A percentile compares a stretch with the other conserved stretches of the same genome.
These are phyloP conservation scores for Vitis hybrid DNA, from an alignment of 177 flowering plant species.

Conservation along the genomic window DNA sequence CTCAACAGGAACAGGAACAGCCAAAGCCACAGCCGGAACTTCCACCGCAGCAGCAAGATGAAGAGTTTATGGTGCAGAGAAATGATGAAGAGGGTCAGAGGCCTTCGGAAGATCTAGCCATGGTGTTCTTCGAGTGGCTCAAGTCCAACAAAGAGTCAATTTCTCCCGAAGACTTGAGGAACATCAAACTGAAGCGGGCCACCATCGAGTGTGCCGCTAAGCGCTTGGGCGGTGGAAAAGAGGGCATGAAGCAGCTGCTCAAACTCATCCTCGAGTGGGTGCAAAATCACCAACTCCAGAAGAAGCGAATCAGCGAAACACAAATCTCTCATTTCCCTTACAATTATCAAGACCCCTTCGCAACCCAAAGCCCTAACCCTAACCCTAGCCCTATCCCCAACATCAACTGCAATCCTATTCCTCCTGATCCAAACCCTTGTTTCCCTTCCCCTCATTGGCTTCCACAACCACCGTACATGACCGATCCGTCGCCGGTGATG, in stretches of 20 bases:
- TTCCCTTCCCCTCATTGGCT: conserved; percentile 23
- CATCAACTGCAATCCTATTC: conserved; percentile 7
- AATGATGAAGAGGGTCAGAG: conserved; percentile 1
- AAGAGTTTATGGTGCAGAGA: neutral
- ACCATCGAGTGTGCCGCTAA: conserved; percentile 85
- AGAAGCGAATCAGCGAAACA: conserved; percentile 27
- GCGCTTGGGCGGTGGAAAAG: conserved; percentile 75
- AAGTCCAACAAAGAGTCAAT: conserved; percentile 76
- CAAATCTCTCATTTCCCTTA: conserved; percentile 3
- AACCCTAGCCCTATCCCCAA: conserved; percentile 2
- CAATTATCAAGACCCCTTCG: conserved; percentile 19
- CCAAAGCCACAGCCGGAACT: conserved; percentile 1
- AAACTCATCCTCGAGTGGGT: conserved; percentile 94
- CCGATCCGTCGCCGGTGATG: conserved; percentile 12
- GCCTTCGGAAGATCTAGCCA: conserved; percentile 60
- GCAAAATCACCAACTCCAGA: conserved; percentile 72
- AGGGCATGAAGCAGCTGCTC: conserved; percentile 75
- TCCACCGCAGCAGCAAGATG: conserved; percentile 1
- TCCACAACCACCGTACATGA: conserved; percentile 10
- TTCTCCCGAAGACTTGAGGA: conserved; percentile 88
- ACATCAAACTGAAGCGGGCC: conserved; percentile 68
- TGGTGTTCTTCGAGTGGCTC: conserved; percentile 91
- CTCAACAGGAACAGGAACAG: conserved; percentile 14
- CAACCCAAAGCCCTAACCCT: conserved; percentile 33
- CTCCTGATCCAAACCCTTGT: conserved; percentile 21